These are phyloP conservation scores for Podila minutissima DNA, from an alignment of 192 early-diverging fungal species.

Conservation along the genomic window DNA sequence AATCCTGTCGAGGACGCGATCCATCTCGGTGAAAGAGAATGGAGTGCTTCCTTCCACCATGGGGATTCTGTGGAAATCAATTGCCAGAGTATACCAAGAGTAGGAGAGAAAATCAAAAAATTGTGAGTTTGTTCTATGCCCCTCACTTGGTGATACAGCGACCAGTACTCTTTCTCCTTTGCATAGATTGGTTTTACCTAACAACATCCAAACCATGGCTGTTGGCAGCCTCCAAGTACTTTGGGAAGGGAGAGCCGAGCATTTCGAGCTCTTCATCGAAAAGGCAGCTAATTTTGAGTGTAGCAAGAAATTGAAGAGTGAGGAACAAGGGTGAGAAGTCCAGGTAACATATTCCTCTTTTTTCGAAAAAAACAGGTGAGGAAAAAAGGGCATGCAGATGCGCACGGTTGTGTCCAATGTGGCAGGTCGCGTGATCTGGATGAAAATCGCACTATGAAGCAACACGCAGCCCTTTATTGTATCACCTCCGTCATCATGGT, in stretches of 20 bases:
- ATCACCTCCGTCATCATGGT: no score
- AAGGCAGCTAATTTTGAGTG: constrained; percentile 59
- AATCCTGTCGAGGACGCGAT: constrained; percentile 61
- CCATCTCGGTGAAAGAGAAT: constrained; percentile 64
- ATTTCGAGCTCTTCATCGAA: constrained; percentile 71
- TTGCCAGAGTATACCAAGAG: not conserved
- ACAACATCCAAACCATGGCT: constrained; percentile 66
- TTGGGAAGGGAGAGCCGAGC: constrained; percentile 71
- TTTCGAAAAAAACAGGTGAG: not conserved
- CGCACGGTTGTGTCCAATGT: no score
- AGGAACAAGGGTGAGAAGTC: no score
- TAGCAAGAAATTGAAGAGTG: constrained; percentile 7
- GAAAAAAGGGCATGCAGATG: no score
- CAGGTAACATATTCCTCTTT: no score
- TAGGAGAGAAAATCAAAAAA: not conserved
- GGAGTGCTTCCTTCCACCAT: constrained; percentile 78
- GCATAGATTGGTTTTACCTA: constrained; percentile 19
- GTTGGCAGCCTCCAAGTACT: constrained; percentile 64
- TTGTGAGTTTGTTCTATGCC: not conserved
- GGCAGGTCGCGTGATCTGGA: no score
- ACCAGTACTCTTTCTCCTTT: no score
- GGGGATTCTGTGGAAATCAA: constrained; percentile 56
- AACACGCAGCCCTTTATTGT: no score
- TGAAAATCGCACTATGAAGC: no score
- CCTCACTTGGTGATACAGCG: no score